Conservation (phyloP, 148 eudicot species). For the Rhododendron kiyosumense region DNA sequence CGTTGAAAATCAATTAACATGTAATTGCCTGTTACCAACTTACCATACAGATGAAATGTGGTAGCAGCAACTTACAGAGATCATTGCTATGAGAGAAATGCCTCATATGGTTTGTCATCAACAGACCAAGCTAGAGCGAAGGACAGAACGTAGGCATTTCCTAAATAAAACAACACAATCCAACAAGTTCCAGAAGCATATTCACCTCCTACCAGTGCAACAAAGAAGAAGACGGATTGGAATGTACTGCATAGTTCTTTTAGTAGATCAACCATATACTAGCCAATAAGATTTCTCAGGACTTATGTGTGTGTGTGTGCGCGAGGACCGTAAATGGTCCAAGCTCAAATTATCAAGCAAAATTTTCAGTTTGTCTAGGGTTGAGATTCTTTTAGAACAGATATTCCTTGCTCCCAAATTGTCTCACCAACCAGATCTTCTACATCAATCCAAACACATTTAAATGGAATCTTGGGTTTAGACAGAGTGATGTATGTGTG, state of each 20-base stretch:
- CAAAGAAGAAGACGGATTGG: not conserved
- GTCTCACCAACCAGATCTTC: not conserved
- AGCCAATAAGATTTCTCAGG: not conserved
- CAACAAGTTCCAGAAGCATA: not conserved
- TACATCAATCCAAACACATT: not conserved
- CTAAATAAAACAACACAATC: not conserved
- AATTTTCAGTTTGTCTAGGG: not conserved
- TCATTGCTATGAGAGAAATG: not conserved
- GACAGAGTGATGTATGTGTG: not conserved
- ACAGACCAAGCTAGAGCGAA: not conserved
- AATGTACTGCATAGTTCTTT: not conserved
- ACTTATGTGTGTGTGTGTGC: not conserved
- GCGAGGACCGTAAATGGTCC: not conserved
- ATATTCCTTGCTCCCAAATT: not conserved
- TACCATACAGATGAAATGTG: not conserved
- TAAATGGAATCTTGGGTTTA: not conserved
- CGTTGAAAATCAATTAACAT: not conserved
- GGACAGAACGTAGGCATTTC: not conserved
- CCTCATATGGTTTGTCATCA: not conserved
- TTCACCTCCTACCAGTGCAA: not conserved
- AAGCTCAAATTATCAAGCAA: not conserved
- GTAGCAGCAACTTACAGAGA: not conserved
- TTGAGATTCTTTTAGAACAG: not conserved
- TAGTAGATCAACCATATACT: not conserved
- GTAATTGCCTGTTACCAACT: not conserved